phyloP scores from a whole-genome alignment of 148 eudicot species.

The Dysphania ambrosioides region DNA sequence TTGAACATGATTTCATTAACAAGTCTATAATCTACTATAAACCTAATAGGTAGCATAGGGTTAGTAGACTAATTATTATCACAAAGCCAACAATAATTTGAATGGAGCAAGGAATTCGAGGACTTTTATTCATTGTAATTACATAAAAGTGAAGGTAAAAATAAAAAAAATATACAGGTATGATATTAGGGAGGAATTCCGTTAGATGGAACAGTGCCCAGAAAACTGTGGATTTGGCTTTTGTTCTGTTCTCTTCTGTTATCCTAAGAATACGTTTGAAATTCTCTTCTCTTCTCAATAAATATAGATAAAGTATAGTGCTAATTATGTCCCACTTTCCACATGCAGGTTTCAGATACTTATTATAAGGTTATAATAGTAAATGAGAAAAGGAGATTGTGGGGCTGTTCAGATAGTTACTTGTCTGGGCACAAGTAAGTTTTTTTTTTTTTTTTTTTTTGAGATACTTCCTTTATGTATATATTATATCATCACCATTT shows the following conservation, averaged over 20 bases:
- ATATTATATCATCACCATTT: not conserved
- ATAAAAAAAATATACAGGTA: no score
- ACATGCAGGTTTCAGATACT: slow-evolving; percentile 9
- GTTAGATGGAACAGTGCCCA: slow-evolving; percentile 27
- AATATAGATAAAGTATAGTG: not conserved
- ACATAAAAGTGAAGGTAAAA: not conserved
- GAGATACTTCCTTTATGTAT: not conserved
- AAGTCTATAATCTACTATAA: not conserved
- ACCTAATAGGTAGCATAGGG: not conserved
- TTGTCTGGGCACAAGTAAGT: no score
- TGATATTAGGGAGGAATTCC: slow-evolving; percentile 4
- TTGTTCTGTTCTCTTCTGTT: slow-evolving; percentile 11
- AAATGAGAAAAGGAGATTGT: not conserved
- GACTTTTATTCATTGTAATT: not conserved
- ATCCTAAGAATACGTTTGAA: not conserved
- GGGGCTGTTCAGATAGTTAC: not conserved
- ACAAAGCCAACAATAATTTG: slow-evolving; percentile 9
- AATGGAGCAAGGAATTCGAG: not conserved
- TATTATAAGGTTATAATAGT: not conserved
- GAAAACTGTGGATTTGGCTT: slow-evolving; percentile 24
- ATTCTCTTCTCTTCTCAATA: not conserved
- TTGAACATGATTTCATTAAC: not conserved
- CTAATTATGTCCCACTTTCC: slow-evolving; percentile 11
- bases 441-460: no score
- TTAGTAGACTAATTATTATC: slow-evolving; percentile 17